phyloP scores from a whole-genome alignment of 495 filamentous ascomycete species.

The Xylaria palmicola region DNA sequence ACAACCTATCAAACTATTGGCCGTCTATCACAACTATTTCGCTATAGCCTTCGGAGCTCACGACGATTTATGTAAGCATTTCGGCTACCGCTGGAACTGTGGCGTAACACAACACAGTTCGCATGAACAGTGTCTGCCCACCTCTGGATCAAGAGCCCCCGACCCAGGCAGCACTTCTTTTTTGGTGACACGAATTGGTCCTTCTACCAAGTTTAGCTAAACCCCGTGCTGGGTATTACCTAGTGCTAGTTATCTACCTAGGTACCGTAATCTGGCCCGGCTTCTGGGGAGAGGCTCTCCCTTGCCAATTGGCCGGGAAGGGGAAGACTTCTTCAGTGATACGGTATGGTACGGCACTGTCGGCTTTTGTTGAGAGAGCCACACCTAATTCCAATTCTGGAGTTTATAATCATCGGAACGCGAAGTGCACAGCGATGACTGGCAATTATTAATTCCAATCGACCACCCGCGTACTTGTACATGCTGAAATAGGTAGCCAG shows the following conservation, averaged over 20 bases:
- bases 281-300: neutral
- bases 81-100: too few species aligned
- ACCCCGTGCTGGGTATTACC: neutral
- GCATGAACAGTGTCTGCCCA: too few species aligned
- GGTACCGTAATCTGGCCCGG: neutral
- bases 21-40: neutral
- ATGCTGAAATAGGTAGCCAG: too few species aligned
- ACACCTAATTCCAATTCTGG: too few species aligned
- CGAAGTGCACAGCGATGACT: too few species aligned
- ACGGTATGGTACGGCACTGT: neutral
- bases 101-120: too few species aligned
- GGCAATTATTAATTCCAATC: too few species aligned
- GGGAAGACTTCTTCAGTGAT: conserved; percentile 5
- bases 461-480: too few species aligned
- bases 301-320: conserved; percentile 1
- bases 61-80: neutral
- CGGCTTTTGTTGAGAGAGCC: too few species aligned
- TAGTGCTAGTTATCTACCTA: neutral
- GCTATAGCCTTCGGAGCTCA: neutral
- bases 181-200: neutral
- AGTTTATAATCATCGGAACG: too few species aligned
- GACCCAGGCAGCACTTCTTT: neutral
- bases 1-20: neutral
- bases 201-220: neutral
- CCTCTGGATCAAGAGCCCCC: too few species aligned